Evolutionary conservation across 495 filamentous ascomycete species (phyloP), one percentile per base, ranked within the genome.

Genomic region (Apiosordaria backusii): DNA sequence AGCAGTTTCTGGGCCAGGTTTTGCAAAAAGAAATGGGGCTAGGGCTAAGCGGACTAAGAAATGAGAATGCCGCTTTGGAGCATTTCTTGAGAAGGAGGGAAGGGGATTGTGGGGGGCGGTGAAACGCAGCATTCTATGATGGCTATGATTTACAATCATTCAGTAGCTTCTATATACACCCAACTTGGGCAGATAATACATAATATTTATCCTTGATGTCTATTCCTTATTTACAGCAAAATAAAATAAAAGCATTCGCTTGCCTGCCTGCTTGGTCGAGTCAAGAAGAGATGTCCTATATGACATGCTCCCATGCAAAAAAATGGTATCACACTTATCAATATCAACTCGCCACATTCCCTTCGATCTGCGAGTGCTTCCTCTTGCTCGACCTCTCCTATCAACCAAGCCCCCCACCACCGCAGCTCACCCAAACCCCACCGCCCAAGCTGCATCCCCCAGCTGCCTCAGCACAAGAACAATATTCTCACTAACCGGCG

Each of bases 401-500:
- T n/a, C n/a, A n/a, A n/a, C n/a, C n/a, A n/a, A n/a, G n/a, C n/a
- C 29, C 29, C 6, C 58, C 54, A 15, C 22, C 1, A 35, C 35
- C 6, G 3, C 26, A 18, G n/a, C 35, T 10, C 53, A 72, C 5
- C 68, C 73, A 40, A 76, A 63, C 21, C 74, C 74, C 7, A 77
- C 75, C 3, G 72, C 76, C 73, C 70, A 73, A 4, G 77, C 79
- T 3, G 76, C 78, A 40, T 81, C 72, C 35, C 81, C 82, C 64
- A 86, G 58, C 68, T 84, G 83, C 54, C 82, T 81, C 73, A 88
- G 81, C 62, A 89, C 71, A 35, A 82, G 75, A 52, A 83, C 77
- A 6, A 88, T 74, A 66, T 86, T 87, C 69, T 87, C 85, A 16
- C 85, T 93, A 35, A 96, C 82, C 4, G 83, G 82, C 50, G 90